phyloP scores from a whole-genome alignment of 768 basidiomycete genomes.

The Thelephora aurantiotincta region DNA sequence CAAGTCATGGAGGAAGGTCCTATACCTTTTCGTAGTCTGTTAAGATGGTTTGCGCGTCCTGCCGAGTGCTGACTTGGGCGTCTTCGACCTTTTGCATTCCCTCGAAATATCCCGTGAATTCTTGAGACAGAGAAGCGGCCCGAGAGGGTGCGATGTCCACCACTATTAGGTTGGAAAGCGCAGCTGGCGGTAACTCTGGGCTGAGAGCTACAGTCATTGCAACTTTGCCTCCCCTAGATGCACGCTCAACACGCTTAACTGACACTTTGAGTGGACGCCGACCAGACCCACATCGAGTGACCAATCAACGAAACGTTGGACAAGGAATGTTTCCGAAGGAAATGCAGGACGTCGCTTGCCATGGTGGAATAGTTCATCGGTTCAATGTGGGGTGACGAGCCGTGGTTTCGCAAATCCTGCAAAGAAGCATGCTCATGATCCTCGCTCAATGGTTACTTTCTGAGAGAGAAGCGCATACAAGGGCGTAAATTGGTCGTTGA shows the following conservation, averaged over 20 bases:
- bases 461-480: constrained; percentile 29
- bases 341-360: constrained; percentile 65
- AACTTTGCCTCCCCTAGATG: constrained; percentile 71
- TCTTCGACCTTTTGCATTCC: constrained; percentile 66
- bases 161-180: constrained; percentile 47
- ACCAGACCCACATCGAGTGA: constrained; percentile 67
- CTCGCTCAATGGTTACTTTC: background rate
- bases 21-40: constrained; percentile 49
- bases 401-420: constrained; percentile 86
- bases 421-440: background rate
- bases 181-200: constrained; percentile 23
- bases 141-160: constrained; percentile 73
- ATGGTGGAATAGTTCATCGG: constrained; percentile 69
- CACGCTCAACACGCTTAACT: background rate
- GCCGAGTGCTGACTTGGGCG: constrained; percentile 39
- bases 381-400: constrained; percentile 57
- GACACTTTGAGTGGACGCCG: no score
- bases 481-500: constrained; percentile 52
- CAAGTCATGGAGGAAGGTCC: constrained; percentile 8
- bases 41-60: constrained; percentile 58
- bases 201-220: constrained; percentile 59
- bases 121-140: constrained; percentile 33
- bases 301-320: constrained; percentile 63
- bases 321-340: constrained; percentile 40
- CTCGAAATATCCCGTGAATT: constrained; percentile 52